Base-by-base conservation (phyloP, 352 stramenopile genomes). In the Globisporangium barbulae region DNA sequence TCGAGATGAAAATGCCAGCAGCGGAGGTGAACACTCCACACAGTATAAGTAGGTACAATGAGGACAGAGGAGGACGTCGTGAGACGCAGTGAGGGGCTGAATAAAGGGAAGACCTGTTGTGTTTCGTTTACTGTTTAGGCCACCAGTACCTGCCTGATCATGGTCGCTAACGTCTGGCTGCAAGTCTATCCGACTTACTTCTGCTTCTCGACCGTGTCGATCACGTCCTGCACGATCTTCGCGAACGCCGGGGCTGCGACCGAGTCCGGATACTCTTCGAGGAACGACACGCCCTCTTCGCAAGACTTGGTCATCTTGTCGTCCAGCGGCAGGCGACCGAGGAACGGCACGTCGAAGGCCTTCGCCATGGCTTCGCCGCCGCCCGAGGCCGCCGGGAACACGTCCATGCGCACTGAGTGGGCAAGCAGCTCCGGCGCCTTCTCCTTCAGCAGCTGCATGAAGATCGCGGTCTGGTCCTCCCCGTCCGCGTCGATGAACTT, bases 271-370 rank as follows among this genome's bases (percentile, higher is more conserved):
- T 93, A 93, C 61, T 93, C 84, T 42, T 98, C 90, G 17, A 98
- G 71, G 78, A 98, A 98, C 19, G 85, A 92, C 62, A 96, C 83
- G 25, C 97, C 97, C 58, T 98, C 79, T 68, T 99, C 98, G 76
- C 97, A 99, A 0, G 95, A 83, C 58, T 92, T 81, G 15, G 98
- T 97, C 68, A 99, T 90, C 66, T 98, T 98, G 39, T 97, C 90
- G 79, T 99, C 98, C 25, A 99, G 78, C 1, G 98, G 98, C 52
- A 99, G 64, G 37, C 86, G 85, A 60, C 98, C 98, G 9, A 99
- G 89, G 71, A 99, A 99, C 13, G 97, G 97, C 31, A 99, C 94
- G 37, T 90, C 81, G 66, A 99, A 99, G 59, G 91, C 79, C 53
- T 95, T 89, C 9, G 97, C 96, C 97, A 99, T 99, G 22, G 82